A percentile compares a stretch with the other conserved stretches of the same genome.
Conservation (phyloP, 176 grass and related monocot genomes). For the Aegilops sharonensis region DNA sequence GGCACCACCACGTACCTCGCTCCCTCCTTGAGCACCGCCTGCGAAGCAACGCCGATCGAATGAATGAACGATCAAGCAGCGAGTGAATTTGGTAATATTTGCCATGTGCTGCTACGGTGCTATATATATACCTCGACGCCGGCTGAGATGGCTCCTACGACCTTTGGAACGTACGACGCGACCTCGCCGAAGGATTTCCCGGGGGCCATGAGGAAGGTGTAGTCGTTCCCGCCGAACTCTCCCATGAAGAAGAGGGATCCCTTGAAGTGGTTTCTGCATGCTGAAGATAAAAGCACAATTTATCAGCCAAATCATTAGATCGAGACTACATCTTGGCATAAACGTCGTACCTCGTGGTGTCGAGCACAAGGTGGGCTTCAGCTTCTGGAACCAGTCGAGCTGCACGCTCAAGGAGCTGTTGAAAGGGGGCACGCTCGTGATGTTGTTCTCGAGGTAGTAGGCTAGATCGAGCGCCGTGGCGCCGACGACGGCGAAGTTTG, state of each 20-base stretch:
- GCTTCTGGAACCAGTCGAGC: conserved; percentile 38
- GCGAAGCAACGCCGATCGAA: neutral
- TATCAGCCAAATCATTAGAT: neutral
- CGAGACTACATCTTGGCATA: no score
- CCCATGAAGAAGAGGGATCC: conserved; percentile 34
- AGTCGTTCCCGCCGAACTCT: conserved; percentile 26
- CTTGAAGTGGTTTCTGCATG: conserved; percentile 14
- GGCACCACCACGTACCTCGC: conserved; percentile 50
- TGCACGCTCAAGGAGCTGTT: conserved; percentile 47
- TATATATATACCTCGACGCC: no score
- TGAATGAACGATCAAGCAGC: neutral
- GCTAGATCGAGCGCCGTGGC: conserved; percentile 24
- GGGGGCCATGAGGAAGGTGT: conserved; percentile 8
- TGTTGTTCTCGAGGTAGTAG: conserved; percentile 29
- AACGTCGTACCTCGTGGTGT: conserved; percentile 8
- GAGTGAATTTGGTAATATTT: no score
- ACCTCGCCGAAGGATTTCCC: neutral
- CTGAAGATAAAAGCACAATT: neutral
- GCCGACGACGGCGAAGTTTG: conserved; percentile 38
- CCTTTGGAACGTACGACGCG: neutral
- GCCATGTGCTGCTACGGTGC: no score
- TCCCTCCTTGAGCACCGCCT: conserved; percentile 42
- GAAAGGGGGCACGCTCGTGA: neutral
- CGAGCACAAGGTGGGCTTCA: conserved; percentile 40
- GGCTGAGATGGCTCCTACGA: no score